These are phyloP conservation scores for Diaporthe humulicola DNA, from an alignment of 2,329 filamentous ascomycete species.

Conservation along the genomic window DNA sequence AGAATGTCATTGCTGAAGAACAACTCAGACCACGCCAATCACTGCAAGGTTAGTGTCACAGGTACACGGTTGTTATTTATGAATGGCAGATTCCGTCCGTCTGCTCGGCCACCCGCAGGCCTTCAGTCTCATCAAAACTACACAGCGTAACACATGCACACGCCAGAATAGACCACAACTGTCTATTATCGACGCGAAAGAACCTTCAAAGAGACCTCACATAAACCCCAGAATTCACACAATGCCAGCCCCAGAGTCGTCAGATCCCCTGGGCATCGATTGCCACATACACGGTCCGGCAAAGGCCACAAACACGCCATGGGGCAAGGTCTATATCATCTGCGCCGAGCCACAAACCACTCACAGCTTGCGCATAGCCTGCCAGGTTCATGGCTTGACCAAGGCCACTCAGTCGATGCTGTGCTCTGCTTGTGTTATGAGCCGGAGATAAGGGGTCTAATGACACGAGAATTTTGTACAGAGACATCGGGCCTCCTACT, in stretches of 20 bases:
- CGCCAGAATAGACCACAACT: background rate
- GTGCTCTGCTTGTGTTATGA: slow-evolving; percentile 9
- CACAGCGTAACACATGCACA: background rate
- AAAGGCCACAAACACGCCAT: background rate
- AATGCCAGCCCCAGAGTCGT: background rate
- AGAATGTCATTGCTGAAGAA: background rate
- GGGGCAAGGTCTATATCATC: background rate
- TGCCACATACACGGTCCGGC: background rate
- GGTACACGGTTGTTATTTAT: background rate
- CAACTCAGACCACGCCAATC: background rate
- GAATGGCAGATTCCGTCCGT: background rate
- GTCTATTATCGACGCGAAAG: too few relatives aligned
- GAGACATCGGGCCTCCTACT: background rate
- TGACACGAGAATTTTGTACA: background rate
- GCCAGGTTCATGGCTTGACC: background rate
- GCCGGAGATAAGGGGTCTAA: background rate
- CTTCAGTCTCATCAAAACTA: background rate
- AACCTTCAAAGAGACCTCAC: too few relatives aligned
- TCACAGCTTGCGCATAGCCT: background rate
- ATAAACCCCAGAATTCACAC: background rate
- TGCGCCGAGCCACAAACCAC: slow-evolving; percentile 1
- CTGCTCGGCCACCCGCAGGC: background rate
- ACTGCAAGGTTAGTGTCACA: background rate
- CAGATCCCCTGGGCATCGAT: background rate
- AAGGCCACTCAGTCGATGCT: slow-evolving; percentile 5